Conservation (phyloP, 495 filamentous ascomycete genomes). For the Penicillium argentinense region DNA sequence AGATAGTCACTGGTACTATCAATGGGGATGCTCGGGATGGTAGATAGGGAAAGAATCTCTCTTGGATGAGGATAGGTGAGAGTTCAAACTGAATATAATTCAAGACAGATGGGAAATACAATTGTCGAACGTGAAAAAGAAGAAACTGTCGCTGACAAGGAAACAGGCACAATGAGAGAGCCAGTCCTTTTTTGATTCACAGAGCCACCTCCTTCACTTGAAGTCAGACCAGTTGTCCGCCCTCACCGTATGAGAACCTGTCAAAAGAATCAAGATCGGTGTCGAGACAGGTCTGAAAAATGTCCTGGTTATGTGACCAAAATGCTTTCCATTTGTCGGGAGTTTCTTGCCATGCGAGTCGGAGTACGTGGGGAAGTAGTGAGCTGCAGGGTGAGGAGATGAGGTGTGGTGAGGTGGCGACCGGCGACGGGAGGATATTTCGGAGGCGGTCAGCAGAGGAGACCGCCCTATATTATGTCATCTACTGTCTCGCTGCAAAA, state of each 20-base stretch:
- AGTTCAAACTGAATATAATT: conserved; percentile 42
- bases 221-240: conserved; percentile 6
- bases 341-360: no score
- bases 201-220: conserved; percentile 23
- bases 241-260: not conserved
- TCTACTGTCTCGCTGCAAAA: no score
- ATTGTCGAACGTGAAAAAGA: conserved; percentile 19
- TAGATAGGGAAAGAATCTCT: conserved; percentile 29
- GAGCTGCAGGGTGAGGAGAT: no score
- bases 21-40: conserved; percentile 26
- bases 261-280: not conserved
- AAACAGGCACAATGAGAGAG: not conserved
- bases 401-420: no score
- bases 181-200: conserved; percentile 22
- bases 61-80: conserved; percentile 32
- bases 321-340: not conserved
- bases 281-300: not conserved
- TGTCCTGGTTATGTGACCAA: not conserved
- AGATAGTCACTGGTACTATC: conserved; percentile 32
- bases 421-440: no score
- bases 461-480: no score
- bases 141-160: conserved; percentile 6
- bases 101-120: conserved; percentile 37
- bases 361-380: no score
- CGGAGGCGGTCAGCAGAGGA: no score